Base-by-base conservation (phyloP, 768 basidiomycete genomes). In the Podaxis rugospora region DNA sequence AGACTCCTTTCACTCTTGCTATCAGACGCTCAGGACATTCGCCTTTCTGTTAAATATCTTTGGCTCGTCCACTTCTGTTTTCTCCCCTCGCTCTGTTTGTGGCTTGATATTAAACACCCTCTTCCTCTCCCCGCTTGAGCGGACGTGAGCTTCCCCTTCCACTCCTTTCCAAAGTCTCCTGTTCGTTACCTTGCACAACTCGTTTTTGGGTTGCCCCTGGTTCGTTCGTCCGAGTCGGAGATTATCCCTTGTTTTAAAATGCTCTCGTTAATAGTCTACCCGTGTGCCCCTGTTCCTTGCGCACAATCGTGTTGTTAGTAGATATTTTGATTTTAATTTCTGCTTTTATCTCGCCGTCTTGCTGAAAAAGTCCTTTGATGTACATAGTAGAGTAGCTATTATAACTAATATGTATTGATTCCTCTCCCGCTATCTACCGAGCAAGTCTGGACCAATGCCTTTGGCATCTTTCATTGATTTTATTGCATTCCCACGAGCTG, bases 351-450 rank as follows among this genome's bases (percentile, higher is more conserved):
- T 54, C 59, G 32, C 39, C 52, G 53, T 60, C 40, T 49, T 60
- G 51, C 54, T 6, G 54, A 54, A 59, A 60, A 13, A n/a, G 13
- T 32, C 28, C 40, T 39, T 40, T 44, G 40, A 44, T 60, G 52
- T 60, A 60, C 42, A 21, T 21, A 60, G 40, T 60, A 60, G 52
- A 60, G 21, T 60, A 60, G 55, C 42, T 37, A 42, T 60, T 60
- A 60, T 60, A 46, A 35, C 32, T 60, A 60, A 60, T 60, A 60
- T 60, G 59, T 60, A 60, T 54, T 53, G 58, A 40, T 25, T 51
- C 23, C 47, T 46, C 21, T n/a, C 25, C n/a, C 18, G 4, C 37
- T 21, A 28, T 11, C 39, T 13, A 16, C 4, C 6, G 54, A 55
- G 14, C 40, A 55, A 39, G 16, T 27, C 10, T 40, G 5, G 44